Evolutionary conservation across 176 grass and related monocot species (phyloP).

Genomic region (Aegilops speltoides): DNA sequence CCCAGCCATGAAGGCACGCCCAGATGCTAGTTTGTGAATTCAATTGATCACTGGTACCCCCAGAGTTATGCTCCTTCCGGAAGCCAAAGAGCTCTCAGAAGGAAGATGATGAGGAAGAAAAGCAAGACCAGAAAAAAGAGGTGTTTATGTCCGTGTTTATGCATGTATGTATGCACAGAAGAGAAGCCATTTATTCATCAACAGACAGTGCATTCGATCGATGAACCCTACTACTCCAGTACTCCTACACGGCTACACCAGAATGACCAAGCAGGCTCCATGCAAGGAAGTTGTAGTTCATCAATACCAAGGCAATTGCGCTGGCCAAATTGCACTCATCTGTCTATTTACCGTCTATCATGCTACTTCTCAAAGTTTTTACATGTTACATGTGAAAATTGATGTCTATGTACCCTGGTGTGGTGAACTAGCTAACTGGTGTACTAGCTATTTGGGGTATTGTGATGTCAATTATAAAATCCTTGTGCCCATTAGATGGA

Average conservation of each 20-base stretch:
- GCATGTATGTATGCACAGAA: too few species aligned
- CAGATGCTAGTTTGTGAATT: background rate
- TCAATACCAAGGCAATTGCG: background rate
- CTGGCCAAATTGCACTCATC: too few species aligned
- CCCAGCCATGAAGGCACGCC: background rate
- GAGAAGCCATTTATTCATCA: constrained; percentile 1
- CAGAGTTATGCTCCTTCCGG: too few species aligned
- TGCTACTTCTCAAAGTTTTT: too few species aligned
- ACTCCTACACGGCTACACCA: background rate
- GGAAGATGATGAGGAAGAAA: background rate
- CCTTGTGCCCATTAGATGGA: too few species aligned
- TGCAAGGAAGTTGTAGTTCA: background rate
- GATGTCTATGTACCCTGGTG: too few species aligned
- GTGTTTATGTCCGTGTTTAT: background rate
- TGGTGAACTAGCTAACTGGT: too few species aligned
- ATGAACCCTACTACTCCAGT: background rate
- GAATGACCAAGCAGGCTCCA: constrained; percentile 19
- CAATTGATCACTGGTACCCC: constrained; percentile 1
- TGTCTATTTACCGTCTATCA: too few species aligned
- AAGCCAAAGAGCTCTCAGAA: background rate
- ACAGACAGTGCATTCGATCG: background rate
- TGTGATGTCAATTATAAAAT: too few species aligned
- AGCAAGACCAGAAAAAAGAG: constrained; percentile 16
- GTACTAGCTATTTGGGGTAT: too few species aligned
- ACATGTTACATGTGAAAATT: too few species aligned